A percentile compares a stretch with the other conserved stretches of the same genome.
Evolutionary conservation across 495 filamentous ascomycete species (phyloP).

Genomic region (Chaetomidium leptoderma): DNA sequence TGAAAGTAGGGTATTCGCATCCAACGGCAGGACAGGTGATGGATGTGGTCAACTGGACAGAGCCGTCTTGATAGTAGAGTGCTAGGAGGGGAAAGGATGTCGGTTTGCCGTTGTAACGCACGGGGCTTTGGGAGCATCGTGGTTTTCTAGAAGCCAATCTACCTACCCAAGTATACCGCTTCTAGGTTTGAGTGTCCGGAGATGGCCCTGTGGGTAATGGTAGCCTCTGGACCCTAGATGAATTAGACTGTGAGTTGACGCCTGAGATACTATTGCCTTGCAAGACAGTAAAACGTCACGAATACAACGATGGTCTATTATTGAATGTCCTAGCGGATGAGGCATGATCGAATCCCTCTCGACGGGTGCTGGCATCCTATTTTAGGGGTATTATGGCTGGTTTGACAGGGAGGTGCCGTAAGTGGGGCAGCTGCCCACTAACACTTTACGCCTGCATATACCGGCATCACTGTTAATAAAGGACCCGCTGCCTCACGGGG

Average conservation of each 20-base stretch:
- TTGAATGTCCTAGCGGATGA: too few species aligned
- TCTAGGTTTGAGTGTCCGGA: neutral
- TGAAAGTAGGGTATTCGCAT: conserved; percentile 76
- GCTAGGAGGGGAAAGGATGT: neutral
- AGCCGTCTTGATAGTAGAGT: conserved; percentile 51
- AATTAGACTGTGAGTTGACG: neutral
- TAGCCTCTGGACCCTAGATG: neutral
- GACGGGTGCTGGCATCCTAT: neutral
- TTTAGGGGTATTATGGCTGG: neutral
- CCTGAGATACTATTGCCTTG: neutral
- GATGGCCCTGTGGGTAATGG: neutral
- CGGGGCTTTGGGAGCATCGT: neutral
- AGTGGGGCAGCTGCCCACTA: neutral
- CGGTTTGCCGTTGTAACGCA: neutral
- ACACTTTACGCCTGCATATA: neutral
- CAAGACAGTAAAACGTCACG: neutral
- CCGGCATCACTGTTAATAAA: neutral
- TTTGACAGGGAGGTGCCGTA: neutral
- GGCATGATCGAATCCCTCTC: neutral
- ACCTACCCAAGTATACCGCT: neutral
- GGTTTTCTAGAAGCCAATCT: neutral
- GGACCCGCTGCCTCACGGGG: neutral
- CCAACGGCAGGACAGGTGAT: conserved; percentile 64
- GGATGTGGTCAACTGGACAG: conserved; percentile 95
- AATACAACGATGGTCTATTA: too few species aligned